Evolutionary conservation across 371 early-diverging fungal species (phyloP).

Genomic region (Rhizopus delemar): DNA sequence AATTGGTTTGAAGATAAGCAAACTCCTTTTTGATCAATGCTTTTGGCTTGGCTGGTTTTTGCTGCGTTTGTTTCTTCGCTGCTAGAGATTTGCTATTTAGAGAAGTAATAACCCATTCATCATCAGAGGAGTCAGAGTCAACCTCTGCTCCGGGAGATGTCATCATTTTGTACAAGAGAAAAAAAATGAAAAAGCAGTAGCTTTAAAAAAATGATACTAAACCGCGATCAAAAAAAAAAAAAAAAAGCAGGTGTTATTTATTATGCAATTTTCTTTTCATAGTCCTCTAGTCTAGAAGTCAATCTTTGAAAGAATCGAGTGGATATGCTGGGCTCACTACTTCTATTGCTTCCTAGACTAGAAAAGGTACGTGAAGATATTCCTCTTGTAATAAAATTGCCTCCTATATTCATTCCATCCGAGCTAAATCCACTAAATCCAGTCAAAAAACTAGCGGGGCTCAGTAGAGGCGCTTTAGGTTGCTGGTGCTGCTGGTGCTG

Average conservation of each 20-base stretch:
- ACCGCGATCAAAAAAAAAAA: not conserved
- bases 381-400: conserved; percentile 38
- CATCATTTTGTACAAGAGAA: conserved; percentile 9
- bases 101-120: conserved; percentile 40
- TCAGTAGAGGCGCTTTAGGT: conserved; percentile 23
- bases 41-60: conserved; percentile 13
- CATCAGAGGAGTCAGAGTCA: conserved; percentile 41
- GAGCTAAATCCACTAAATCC: conserved; percentile 42
- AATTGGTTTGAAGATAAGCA: not conserved
- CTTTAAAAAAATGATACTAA: not conserved
- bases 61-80: not conserved
- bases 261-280: conserved; percentile 25
- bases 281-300: conserved; percentile 42
- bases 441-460: conserved; percentile 48
- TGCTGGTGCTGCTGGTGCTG: not conserved
- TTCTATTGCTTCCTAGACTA: not conserved
- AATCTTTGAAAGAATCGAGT: conserved; percentile 52
- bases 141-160: conserved; percentile 18
- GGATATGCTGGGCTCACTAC: conserved; percentile 43
- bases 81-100: not conserved
- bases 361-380: conserved; percentile 30
- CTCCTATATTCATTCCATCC: conserved; percentile 27
- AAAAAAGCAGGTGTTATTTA: not conserved
- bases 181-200: conserved; percentile 3
- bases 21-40: not conserved